Evolutionary conservation across 2,329 filamentous ascomycete genomes (phyloP).

Genomic region (Davidsoniella eucalypti): DNA sequence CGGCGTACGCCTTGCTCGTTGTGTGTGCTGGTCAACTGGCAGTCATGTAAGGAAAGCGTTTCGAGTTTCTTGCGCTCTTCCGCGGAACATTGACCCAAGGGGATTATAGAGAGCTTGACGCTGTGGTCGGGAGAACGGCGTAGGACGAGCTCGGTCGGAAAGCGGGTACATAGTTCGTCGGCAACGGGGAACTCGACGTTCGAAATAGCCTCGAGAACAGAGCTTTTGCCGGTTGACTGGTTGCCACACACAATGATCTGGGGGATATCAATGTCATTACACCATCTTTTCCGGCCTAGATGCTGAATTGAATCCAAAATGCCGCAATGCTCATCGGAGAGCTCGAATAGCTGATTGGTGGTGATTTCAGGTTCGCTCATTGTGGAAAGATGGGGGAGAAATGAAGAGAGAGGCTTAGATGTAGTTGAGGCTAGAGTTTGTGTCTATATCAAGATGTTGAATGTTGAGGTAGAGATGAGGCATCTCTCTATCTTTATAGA

Average conservation of each 20-base stretch:
- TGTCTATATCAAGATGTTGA: no score
- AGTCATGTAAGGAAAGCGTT: neutral
- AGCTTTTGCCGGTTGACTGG: slow-evolving; percentile 17
- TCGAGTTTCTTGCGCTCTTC: neutral
- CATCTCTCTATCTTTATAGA: no score
- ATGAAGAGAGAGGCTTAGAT: no score
- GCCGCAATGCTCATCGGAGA: neutral
- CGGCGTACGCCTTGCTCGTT: slow-evolving; percentile 8
- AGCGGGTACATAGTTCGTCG: slow-evolving; percentile 15
- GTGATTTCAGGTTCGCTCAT: no score
- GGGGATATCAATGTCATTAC: slow-evolving; percentile 13
- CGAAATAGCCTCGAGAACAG: slow-evolving; percentile 15
- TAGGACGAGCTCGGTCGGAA: slow-evolving; percentile 16
- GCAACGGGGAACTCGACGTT: slow-evolving; percentile 15
- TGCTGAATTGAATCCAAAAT: slow-evolving; percentile 12
- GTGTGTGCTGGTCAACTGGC: no score
- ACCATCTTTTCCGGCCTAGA: slow-evolving; percentile 13
- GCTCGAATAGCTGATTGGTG: neutral
- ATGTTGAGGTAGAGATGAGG: no score
- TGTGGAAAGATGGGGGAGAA: no score
- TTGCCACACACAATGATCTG: slow-evolving; percentile 16
- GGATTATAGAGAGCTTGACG: neutral
- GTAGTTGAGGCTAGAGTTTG: no score
- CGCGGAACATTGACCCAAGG: neutral
- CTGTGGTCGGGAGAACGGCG: slow-evolving; percentile 4